A percentile compares a stretch with the other conserved stretches of the same genome.
Conservation (phyloP, 1,139 yeast genomes). For the Geotrichum bryndzae region DNA sequence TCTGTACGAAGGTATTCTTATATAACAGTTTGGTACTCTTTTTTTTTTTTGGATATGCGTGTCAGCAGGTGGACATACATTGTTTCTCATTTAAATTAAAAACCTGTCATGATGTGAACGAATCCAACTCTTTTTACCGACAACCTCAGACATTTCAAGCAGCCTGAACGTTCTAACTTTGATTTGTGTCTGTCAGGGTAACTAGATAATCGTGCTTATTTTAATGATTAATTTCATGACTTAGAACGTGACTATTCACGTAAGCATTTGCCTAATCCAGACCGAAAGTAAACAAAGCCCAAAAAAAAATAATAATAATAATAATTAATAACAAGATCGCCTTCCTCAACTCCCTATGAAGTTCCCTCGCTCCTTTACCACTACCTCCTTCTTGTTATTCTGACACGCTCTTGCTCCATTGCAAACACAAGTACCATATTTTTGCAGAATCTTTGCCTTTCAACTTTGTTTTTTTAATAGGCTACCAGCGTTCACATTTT, state of each 20-base stretch:
- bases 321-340: too few relatives aligned
- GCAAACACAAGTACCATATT: background rate
- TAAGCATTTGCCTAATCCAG: background rate
- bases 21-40: too few relatives aligned
- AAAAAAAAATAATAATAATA: background rate
- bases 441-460: background rate
- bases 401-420: background rate
- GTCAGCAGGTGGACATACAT: too few relatives aligned
- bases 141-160: too few relatives aligned
- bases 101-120: too few relatives aligned
- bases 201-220: background rate
- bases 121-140: too few relatives aligned
- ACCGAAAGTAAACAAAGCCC: background rate
- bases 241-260: background rate
- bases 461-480: background rate
- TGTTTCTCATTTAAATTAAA: too few relatives aligned
- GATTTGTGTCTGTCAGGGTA: background rate
- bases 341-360: too few relatives aligned
- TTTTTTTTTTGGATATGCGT: too few relatives aligned
- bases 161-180: background rate
- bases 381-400: background rate
- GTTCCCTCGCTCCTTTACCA: background rate
- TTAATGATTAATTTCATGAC: background rate
- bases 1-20: too few relatives aligned
- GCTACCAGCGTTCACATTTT: background rate